Base-by-base conservation (phyloP, 129 eudicot genomes). In the Chrysanthemum lavandulifolium region DNA sequence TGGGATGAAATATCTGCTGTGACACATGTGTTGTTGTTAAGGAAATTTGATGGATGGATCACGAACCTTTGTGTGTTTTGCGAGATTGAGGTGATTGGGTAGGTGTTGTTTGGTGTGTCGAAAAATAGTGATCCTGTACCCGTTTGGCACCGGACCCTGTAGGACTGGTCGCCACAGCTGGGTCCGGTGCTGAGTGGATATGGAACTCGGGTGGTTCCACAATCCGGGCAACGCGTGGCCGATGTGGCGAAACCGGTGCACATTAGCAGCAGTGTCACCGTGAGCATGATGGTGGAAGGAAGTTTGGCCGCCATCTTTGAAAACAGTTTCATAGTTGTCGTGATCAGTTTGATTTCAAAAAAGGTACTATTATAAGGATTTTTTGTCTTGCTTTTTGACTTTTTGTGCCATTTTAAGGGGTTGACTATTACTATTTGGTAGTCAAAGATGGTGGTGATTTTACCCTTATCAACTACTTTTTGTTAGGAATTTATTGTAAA, bases 31-130 rank as follows among this genome's bases (percentile, higher is more conserved):
- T 69, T 73, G 86, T 84, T 76, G 83, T 84, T 82, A n/a, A 84
- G 10, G 81, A 92, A 87, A 2, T 69, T 68, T 16, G 97, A 68
- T 18, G 98, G 96, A 60, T 69, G 71, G 74, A 93, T 84, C 1
- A 77, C 78, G 52, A 93, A 83, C 47, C 92, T 86, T 65, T 93
- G 98, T 65, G 43, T 78, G 23, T 73, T 5, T 45, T 82, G 86
- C 54, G 78, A 67, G 62, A 88, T 81, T 73, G 96, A 84, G 52
- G 73, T 51, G 84, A 93, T 87, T 0, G 92, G 82, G 52, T 89
- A 93, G 55, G 96, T 85, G 89, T 86, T 89, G 89, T 89, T 93
- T 33, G 68, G 68, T 67, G 97, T 76, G 74, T 86, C 75, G 85
- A 93, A 89, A 40, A 13, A 66, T 3, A 89, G 83, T 0, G 83